phyloP scores from a whole-genome alignment of 495 filamentous ascomycete genomes.

The Hypoxylon subgilvum region DNA sequence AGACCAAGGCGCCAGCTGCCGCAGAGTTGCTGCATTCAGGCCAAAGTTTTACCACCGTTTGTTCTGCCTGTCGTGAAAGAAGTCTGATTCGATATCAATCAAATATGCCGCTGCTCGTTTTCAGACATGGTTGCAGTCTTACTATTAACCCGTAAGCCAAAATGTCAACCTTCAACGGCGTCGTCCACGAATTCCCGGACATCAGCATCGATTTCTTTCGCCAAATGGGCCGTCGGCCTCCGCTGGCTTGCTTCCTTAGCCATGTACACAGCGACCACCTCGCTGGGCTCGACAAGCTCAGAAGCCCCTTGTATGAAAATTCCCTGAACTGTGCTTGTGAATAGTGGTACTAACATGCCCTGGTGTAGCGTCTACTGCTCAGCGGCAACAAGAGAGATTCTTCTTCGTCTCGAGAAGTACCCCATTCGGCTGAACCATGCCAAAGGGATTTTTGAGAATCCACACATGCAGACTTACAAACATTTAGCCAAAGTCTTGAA shows the following conservation, averaged over 20 bases:
- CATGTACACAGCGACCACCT: conserved; percentile 95
- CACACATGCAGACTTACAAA: conserved; percentile 69
- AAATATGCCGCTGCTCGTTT: background rate
- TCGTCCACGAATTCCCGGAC: conserved; percentile 73
- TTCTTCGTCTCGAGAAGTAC: conserved; percentile 76
- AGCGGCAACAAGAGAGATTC: conserved; percentile 76
- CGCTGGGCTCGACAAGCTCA: conserved; percentile 76
- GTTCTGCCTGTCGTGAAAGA: too few relatives aligned
- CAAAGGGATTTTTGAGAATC: conserved; percentile 74
- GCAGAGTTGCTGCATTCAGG: too few relatives aligned
- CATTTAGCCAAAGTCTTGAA: conserved; percentile 78
- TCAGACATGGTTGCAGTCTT: background rate
- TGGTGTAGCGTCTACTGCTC: conserved; percentile 80
- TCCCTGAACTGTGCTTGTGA: conserved; percentile 16
- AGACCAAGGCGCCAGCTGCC: too few relatives aligned
- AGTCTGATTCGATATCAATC: too few relatives aligned
- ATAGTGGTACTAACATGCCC: conserved; percentile 1
- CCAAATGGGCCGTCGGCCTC: conserved; percentile 55
- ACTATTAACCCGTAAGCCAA: background rate
- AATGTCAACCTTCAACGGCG: conserved; percentile 84
- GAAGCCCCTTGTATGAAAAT: conserved; percentile 67
- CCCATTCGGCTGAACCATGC: conserved; percentile 80
- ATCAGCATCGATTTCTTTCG: conserved; percentile 92
- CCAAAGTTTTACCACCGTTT: too few relatives aligned
- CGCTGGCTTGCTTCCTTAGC: conserved; percentile 86